Evolutionary conservation across 208 protist genomes (phyloP).

Genomic region (Zelonia costaricensis): DNA sequence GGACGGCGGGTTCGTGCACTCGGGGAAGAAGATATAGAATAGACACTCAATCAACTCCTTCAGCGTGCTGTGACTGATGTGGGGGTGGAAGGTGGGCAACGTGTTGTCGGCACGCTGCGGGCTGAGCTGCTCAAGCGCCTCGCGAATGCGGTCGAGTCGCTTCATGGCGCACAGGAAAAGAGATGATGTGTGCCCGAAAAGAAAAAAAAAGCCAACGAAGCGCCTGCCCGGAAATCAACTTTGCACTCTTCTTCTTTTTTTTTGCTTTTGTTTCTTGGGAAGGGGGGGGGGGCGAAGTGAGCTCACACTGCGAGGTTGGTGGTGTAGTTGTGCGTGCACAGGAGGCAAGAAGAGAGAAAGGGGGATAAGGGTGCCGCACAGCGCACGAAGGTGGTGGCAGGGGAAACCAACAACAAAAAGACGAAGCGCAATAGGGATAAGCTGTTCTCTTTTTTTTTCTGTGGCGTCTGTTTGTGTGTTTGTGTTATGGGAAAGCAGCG

Average conservation of each 20-base stretch:
- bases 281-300: no score
- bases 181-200: no score
- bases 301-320: no score
- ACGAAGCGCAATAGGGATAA: background rate
- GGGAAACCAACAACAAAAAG: background rate
- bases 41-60: conserved; percentile 60
- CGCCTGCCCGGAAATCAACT: background rate
- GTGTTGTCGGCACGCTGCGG: background rate
- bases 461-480: no score
- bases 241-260: background rate
- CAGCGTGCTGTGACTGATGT: conserved; percentile 41
- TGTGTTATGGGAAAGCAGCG: no score
- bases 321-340: no score
- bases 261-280: background rate
- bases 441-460: no score
- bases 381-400: background rate
- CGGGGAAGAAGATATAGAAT: conserved; percentile 58
- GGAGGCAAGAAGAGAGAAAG: no score
- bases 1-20: conserved; percentile 43
- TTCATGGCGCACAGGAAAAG: no score
- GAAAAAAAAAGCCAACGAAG: no score
- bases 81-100: conserved; percentile 16
- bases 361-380: no score
- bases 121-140: conserved; percentile 39
- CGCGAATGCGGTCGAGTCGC: conserved; percentile 55